phyloP scores from a whole-genome alignment of 2,329 filamentous ascomycete genomes.

The Colletotrichum costaricense region DNA sequence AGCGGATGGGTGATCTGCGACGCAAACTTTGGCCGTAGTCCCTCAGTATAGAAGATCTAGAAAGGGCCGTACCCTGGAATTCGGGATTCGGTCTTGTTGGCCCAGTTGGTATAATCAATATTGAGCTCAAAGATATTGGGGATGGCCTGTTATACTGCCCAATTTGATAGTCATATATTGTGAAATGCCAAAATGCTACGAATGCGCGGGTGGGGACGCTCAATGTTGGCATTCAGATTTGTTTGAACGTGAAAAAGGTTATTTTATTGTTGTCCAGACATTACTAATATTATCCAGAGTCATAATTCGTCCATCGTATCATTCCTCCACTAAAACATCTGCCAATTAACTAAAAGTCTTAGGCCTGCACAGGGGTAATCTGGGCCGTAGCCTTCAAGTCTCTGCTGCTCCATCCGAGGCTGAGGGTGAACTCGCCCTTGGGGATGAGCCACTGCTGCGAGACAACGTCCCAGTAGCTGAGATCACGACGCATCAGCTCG shows the following conservation, averaged over 20 bases:
- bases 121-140: too few species aligned
- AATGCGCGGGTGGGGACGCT: neutral
- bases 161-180: too few species aligned
- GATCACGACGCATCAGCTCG: slow-evolving; percentile 57
- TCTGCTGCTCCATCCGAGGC: slow-evolving; percentile 45
- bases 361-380: slow-evolving; percentile 25
- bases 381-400: slow-evolving; percentile 29
- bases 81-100: too few species aligned
- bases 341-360: neutral
- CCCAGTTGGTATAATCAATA: too few species aligned
- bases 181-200: too few species aligned
- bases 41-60: too few species aligned
- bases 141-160: too few species aligned
- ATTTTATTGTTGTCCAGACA: slow-evolving; percentile 16
- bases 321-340: neutral
- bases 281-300: slow-evolving; percentile 30
- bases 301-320: slow-evolving; percentile 20
- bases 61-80: too few species aligned
- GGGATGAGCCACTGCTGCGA: slow-evolving; percentile 55
- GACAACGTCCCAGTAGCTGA: slow-evolving; percentile 61
- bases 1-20: too few species aligned
- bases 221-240: neutral
- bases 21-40: too few species aligned
- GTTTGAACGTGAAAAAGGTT: neutral
- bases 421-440: slow-evolving; percentile 44